Percentiles rank a stretch among this genome's conserved stretches.
Conservation (phyloP, 306 rosid species). For the Fagus sylvatica region DNA sequence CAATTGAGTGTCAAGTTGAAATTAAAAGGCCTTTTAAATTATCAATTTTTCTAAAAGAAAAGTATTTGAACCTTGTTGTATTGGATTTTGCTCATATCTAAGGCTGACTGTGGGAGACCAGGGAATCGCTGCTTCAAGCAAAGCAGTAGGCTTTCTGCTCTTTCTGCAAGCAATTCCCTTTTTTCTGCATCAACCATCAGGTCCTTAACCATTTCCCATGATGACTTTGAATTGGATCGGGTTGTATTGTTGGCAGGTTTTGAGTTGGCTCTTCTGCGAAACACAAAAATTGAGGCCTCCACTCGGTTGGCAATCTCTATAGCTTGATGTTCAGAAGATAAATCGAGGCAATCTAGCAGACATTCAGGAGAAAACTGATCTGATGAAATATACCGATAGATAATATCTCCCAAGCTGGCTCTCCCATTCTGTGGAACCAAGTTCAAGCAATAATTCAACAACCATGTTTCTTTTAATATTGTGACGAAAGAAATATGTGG, state of each 20-base stretch:
- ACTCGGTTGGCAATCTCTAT: conserved; percentile 81
- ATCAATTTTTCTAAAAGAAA: background rate
- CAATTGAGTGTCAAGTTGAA: background rate
- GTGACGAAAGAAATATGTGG: background rate
- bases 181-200: conserved; percentile 86
- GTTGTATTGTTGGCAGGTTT: conserved; percentile 45
- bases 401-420: conserved; percentile 80
- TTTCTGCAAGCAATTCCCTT: conserved; percentile 80
- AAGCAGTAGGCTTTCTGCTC: conserved; percentile 82
- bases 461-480: background rate
- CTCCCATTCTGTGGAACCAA: conserved; percentile 80
- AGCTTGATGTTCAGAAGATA: conserved; percentile 95
- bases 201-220: conserved; percentile 99
- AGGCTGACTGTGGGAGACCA: conserved; percentile 84
- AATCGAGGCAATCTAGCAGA: conserved; percentile 80
- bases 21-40: background rate
- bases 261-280: conserved; percentile 61
- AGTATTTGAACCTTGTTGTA: conserved; percentile 69
- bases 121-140: conserved; percentile 90
- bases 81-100: conserved; percentile 94
- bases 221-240: conserved; percentile 64
- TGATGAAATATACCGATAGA: conserved; percentile 80
- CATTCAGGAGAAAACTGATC: conserved; percentile 89
- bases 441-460: conserved; percentile 10
- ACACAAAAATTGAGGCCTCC: conserved; percentile 74